Conservation (phyloP, 2,329 filamentous ascomycete species). For the Sporothrix curviconia region DNA sequence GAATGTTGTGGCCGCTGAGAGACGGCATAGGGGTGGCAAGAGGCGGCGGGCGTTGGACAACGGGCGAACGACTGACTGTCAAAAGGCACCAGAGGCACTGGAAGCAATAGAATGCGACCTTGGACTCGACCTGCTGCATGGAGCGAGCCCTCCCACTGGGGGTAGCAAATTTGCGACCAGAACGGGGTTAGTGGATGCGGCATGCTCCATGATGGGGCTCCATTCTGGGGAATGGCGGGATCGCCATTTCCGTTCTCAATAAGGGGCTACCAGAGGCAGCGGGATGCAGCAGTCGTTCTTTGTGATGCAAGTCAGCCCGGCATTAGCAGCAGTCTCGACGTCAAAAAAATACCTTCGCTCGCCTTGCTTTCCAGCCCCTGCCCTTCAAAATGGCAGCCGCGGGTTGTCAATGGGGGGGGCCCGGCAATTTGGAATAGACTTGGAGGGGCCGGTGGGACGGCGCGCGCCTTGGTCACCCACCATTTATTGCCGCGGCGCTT, state of each 20-base stretch:
- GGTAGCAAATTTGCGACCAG: too few relatives aligned
- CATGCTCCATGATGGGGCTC: conserved; percentile 67
- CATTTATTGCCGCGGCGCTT: conserved; percentile 72
- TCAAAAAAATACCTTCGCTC: conserved; percentile 88
- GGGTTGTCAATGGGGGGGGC: too few relatives aligned
- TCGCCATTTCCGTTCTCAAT: conserved; percentile 54
- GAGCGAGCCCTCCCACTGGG: conserved; percentile 91
- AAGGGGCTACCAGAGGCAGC: conserved; percentile 48
- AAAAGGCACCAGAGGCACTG: conserved; percentile 57
- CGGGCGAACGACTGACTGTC: conserved; percentile 61
- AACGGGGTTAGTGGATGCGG: conserved; percentile 72
- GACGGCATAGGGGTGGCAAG: conserved; percentile 59
- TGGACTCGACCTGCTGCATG: conserved; percentile 66
- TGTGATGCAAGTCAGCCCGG: conserved; percentile 94
- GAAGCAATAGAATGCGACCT: conserved; percentile 69
- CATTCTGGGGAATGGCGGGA: conserved; percentile 62
- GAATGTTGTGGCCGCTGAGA: conserved; percentile 56
- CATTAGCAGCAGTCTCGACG: conserved; percentile 95
- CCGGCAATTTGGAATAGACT: conserved; percentile 68
- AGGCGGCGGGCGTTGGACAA: conserved; percentile 48
- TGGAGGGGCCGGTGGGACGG: conserved; percentile 60
- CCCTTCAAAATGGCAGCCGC: conserved; percentile 77
- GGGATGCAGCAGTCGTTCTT: conserved; percentile 70
- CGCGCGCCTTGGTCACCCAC: conserved; percentile 56
- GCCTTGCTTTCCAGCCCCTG: conserved; percentile 91